Base-by-base conservation (phyloP, 1,284 basidiomycete species). In the Naganishia liquefaciens region DNA sequence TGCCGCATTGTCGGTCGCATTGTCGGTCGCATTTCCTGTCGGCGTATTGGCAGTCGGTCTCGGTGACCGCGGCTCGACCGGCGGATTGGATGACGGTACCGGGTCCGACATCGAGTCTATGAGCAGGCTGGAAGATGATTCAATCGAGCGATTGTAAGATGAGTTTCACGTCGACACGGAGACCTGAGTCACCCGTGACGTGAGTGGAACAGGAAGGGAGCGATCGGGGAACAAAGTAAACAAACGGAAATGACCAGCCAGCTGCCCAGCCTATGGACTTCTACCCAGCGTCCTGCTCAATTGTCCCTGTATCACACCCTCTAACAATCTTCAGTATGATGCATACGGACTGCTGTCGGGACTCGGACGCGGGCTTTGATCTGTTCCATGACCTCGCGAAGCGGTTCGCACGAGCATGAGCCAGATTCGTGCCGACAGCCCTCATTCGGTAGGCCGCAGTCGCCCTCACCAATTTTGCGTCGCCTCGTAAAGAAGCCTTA, bases 21-120 rank as follows among this genome's bases (percentile, higher is more conserved):
- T 42, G 30, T 27, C 21, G 2, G 40, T 28, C n/a, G n/a, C n/a
- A n/a, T n/a, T n/a, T n/a, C 33, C 33, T 9, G 33, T 37, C 10
- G 33, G 33, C 13, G 44, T 44, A 9, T 9, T 15, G 21, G 55
- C 44, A 9, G 44, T 27, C 10, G 42, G 25, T 28, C 57, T 46
- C 17, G 57, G 57, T 23, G 57, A 60, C 19, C 57, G 30, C 25
- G 57, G 57, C 37, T 60, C 57, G 11, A 6, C 27, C 23, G 52
- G 30, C 23, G 33, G 33, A n/a, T 23, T 51, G 5, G 51, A 21
- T 4, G 46, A n/a, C 23, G 46, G 46, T 40, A 21, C 6, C n/a
- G 57, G 46, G 6, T 60, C 57, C 21, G 57, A 60, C 57, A 60
- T 60, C 2, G n/a, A 40, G 5, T 40, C 23, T 21, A n/a, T 9